These are phyloP conservation scores for Cryphonectria parasitica DNA, from an alignment of 2,329 filamentous ascomycete species.

Conservation along the genomic window DNA sequence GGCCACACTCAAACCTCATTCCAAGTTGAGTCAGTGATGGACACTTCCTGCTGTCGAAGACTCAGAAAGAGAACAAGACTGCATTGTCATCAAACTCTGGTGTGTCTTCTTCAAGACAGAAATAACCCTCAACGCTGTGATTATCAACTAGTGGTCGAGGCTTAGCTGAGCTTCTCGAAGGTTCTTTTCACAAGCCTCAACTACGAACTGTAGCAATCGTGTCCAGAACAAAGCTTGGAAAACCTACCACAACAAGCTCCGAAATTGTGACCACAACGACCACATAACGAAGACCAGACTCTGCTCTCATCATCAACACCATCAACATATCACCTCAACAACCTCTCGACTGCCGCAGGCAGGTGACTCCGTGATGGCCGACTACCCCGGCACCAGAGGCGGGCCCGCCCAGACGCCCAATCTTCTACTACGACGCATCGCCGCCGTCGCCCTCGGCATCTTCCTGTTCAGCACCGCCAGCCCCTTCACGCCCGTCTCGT, in stretches of 20 bases:
- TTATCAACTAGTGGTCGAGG: neutral
- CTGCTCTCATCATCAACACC: no score
- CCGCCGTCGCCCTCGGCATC: constrained; percentile 25
- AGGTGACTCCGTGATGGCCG: constrained; percentile 10
- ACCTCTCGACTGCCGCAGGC: neutral
- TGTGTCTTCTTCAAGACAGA: neutral
- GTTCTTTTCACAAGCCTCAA: neutral
- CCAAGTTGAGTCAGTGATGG: neutral
- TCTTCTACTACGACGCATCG: constrained; percentile 21
- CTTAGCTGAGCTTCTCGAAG: constrained; percentile 1
- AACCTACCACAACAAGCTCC: neutral
- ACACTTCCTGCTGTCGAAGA: neutral
- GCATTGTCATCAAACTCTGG: neutral
- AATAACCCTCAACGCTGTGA: neutral
- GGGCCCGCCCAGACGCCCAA: neutral
- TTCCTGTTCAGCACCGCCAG: constrained; percentile 14
- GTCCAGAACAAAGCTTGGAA: neutral
- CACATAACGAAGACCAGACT: neutral
- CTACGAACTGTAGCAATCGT: neutral
- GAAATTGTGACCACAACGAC: neutral
- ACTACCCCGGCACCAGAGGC: constrained; percentile 2
- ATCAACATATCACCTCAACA: neutral
- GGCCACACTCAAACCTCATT: neutral
- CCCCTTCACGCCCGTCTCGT: constrained; percentile 25
- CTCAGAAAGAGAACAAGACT: neutral